Evolutionary conservation across 306 rosid species (phyloP), one percentile per base, ranked within the genome.

Genomic region (Lathyrus oleraceus): DNA sequence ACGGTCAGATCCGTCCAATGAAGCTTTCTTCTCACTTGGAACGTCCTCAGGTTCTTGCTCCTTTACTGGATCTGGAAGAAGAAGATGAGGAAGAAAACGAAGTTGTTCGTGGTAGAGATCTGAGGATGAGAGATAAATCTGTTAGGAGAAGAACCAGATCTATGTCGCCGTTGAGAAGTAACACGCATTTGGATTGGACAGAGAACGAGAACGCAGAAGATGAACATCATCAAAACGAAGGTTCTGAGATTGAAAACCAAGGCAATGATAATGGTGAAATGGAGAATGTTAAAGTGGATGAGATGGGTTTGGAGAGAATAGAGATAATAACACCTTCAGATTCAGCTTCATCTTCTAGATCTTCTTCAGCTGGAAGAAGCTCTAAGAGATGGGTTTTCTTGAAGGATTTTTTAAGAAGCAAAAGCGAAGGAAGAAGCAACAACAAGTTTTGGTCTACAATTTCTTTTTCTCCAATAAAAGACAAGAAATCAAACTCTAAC

Each of bases 1-100:
- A 91, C 61, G 99, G 99, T 4, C 84, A 91, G 97, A 91, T 95
- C 91, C 85, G 96, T 5, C 97, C 99, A 42, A 91, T 95, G 97
- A 95, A 89, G 74, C 91, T 89, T 0, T 91, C 97, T 0, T 66
- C 82, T 25, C 97, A 95, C 79, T 63, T 95, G 43, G 92, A 95
- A 38, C 79, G 78, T 15, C 97, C 99, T 5, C 99, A 90, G 54
- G 81, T 84, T 43, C 72, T 92, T 0, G 84, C 84, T 30, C 98
- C 98, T 6, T 71, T 94, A 72, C 67, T 85, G 75, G 97, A 91
- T 95, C 96, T 91, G 8, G 86, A 78, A 4, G 86, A 77, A 0
- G 90, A 74, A 4, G 76, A 72, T 0, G 78, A 78, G 0, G 81
- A 78, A 0, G 75, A 47, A 0, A 70, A 75, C 0, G 73, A 30